Percentiles rank a stretch among this genome's conserved stretches.
These are phyloP conservation scores for slime mould (Dictyostelium discoideum) DNA, from an alignment of 78 protist species.

Conservation along the genomic window DNA sequence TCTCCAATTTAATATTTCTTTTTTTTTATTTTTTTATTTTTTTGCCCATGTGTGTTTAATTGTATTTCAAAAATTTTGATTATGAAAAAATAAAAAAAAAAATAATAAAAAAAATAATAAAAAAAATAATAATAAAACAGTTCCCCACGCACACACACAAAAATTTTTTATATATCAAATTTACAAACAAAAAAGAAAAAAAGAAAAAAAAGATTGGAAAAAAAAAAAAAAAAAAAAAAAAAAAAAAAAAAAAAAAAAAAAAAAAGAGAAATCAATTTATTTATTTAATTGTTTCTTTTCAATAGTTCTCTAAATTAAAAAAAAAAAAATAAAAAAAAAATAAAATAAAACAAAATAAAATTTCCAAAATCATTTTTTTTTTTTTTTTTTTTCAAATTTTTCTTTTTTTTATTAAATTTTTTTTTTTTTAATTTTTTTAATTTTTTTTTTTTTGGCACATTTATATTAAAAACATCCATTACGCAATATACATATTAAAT, in stretches of 20 bases:
- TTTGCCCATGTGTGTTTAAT: no score
- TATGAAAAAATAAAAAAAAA: neutral
- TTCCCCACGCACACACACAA: neutral
- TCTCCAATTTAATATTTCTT: no score
- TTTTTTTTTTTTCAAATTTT: neutral
- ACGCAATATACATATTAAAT: neutral
- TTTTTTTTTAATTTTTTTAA: neutral
- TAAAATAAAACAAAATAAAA: neutral
- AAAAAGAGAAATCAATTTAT: neutral
- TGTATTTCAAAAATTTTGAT: no score
- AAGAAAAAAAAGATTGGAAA: no score
- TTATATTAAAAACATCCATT: neutral
- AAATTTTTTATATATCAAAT: no score
- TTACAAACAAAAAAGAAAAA: neutral
- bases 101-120: no score
- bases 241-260: no score
- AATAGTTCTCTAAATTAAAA: neutral
- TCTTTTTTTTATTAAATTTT: neutral
- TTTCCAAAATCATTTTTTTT: neutral
- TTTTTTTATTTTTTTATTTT: no score
- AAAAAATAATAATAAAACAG: no score
- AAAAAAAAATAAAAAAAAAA: neutral
- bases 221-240: no score
- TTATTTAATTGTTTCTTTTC: neutral
- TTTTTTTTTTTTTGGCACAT: neutral